Evolutionary conservation across 352 stramenopile species (phyloP).

Genomic region (Pythium monospermum): DNA sequence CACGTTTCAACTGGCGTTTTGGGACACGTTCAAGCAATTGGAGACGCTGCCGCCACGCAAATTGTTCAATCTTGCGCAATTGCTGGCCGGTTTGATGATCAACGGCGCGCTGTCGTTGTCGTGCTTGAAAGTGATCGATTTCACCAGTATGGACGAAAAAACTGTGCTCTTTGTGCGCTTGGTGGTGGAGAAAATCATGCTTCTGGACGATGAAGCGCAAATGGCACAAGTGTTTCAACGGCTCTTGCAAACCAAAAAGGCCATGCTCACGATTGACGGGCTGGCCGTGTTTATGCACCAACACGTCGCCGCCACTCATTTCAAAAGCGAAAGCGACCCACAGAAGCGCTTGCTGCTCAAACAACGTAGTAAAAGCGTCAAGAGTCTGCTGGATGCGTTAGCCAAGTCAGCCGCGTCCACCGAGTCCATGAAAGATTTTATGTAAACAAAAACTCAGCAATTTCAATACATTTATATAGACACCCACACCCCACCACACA

Average conservation of each 20-base stretch:
- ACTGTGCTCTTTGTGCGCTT: constrained; percentile 89
- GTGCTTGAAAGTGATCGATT: constrained; percentile 91
- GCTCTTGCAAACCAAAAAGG: constrained; percentile 76
- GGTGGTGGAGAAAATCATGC: constrained; percentile 67
- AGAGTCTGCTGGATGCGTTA: constrained; percentile 62
- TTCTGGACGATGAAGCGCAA: constrained; percentile 54
- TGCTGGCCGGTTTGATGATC: constrained; percentile 73
- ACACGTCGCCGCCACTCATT: constrained; percentile 61
- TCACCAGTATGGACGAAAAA: constrained; percentile 84
- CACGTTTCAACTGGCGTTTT: constrained; percentile 95
- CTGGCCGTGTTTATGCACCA: constrained; percentile 80
- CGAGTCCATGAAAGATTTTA: constrained; percentile 45
- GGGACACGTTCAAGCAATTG: constrained; percentile 96
- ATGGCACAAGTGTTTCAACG: constrained; percentile 73
- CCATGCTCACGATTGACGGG: constrained; percentile 69
- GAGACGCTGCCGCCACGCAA: constrained; percentile 76
- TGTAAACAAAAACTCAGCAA: constrained; percentile 23
- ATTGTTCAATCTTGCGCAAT: constrained; percentile 88
- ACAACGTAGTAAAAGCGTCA: constrained; percentile 58
- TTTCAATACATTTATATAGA: neutral
- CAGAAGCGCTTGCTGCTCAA: constrained; percentile 40
- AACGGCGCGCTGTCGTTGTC: constrained; percentile 67
- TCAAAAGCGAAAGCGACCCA: constrained; percentile 41
- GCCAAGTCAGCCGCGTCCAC: constrained; percentile 45
- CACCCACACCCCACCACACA: too few species aligned